Base-by-base conservation (phyloP, 495 filamentous ascomycete genomes). In the Xylaria cubensis region DNA sequence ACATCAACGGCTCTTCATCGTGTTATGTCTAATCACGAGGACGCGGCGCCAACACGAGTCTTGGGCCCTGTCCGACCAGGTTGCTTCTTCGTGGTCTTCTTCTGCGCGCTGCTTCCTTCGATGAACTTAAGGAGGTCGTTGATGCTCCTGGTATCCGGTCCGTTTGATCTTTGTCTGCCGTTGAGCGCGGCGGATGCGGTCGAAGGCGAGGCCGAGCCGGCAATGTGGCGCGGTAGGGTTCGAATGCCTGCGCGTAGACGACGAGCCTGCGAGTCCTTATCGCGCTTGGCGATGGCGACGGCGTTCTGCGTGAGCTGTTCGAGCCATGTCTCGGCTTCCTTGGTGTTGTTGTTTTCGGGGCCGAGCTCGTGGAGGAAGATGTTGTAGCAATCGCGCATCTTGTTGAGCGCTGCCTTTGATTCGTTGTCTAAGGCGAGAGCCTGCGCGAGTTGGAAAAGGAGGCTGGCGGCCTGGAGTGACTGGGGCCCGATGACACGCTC, bases 361-460 rank as follows among this genome's bases (percentile, higher is more conserved):
- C 97, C 97, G 0, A 98, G 89, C 75, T 93, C 87, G 59, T 83
- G 82, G 58, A 92, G 89, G 90, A 99, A 99, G 81, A 98, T 97
- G 82, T 92, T 96, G 85, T 94, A 97, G 56, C 93, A 94, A 76
- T 97, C 94, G 41, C 93, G 90, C 97, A 99, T 99, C 78, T 92
- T 90, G 76, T 87, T 88, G 56, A 98, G 94, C 29, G 97, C 94
- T 59, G 83, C 91, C 86, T 95, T 97, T 55, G 93, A 90, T 77
- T 98, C 94, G 73, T 96, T 90, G 77, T 98, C 96, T 19, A 98
- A 84, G 41, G 97, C 97, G 56, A 98, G 85, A 1, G 95, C 94
- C 79, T 99, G 97, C 4, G 96, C 94, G 58, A 97, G 89, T 86
- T 99, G 97, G 90, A 98, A 98, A 65, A 96, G 89, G 19, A 99